Evolutionary conservation across 208 protist species (phyloP), one percentile per base, ranked within the genome.

Genomic region (Wallacemonas sp.): DNA sequence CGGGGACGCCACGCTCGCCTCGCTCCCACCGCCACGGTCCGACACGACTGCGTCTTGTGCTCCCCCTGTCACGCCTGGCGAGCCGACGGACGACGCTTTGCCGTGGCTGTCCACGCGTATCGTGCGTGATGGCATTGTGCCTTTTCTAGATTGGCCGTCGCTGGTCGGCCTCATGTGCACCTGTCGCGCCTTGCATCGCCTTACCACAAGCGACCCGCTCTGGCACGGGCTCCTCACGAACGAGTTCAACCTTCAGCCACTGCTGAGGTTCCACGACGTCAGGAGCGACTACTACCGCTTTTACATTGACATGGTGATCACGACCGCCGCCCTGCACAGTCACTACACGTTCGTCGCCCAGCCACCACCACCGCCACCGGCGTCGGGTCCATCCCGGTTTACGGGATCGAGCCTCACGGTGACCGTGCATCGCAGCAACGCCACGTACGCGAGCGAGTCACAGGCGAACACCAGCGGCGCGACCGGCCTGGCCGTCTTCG

Each of bases 261-360:
- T 92, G 52, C 76, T 88, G 33, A 19, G 33, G 12, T 53, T 57
- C 0, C 75, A 73, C 42, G 46, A 72, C 24, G 63, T 72, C 15
- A 24, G 15, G n/a, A 8, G 53, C 24, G 24, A 74, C 33, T 85
- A 71, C 63, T 90, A 91, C 61, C n/a, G 27, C 58, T 94, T 87
- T 58, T 91, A 91, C 67, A 13, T 90, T 17, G 21, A 84, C 17
- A 61, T 89, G 24, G 58, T 94, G 52, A 73, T 91, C 60, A 90
- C 81, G 0, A 87, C 84, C 22, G 68, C 68, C 17, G 84, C 84
- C 0, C 46, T 94, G 46, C 76, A 87, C 54, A 84, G 87, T 8
- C 72, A 87, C 52, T 94, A 94, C 63, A 78, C 60, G 22, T 91
- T 85, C 65, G 42, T 42, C 22, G 69, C 26, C 46, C 63, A 58